These are phyloP conservation scores for Blastobotrys proliferans DNA, from an alignment of 1,139 yeast genomes.

Conservation along the genomic window DNA sequence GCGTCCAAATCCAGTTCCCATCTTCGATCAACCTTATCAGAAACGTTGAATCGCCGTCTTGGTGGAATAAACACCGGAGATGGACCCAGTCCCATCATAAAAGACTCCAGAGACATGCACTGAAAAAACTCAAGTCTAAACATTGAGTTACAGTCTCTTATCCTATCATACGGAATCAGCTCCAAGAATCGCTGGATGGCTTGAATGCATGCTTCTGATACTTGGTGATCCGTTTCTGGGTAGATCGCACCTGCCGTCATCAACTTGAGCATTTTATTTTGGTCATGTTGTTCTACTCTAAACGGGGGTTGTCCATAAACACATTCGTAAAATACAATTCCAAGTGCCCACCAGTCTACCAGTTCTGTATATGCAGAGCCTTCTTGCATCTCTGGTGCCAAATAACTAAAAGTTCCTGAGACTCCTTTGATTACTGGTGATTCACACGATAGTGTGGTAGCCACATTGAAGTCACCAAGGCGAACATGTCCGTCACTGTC, in stretches of 20 bases:
- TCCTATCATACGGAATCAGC: conserved; percentile 21
- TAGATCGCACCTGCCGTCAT: conserved; percentile 19
- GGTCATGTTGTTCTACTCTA: conserved; percentile 47
- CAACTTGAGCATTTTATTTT: conserved; percentile 17
- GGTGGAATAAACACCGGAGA: conserved; percentile 14
- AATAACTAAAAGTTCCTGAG: conserved; percentile 84
- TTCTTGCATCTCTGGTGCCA: conserved; percentile 78
- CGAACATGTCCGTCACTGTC: conserved; percentile 70
- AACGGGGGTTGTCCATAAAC: conserved; percentile 81
- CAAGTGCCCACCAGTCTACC: conserved; percentile 93
- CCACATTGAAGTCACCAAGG: conserved; percentile 65
- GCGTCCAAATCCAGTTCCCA: conserved; percentile 7
- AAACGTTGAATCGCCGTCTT: conserved; percentile 2
- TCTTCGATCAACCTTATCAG: conserved; percentile 7
- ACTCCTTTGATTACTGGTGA: conserved; percentile 47
- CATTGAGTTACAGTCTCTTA: conserved; percentile 18
- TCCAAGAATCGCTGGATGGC: conserved; percentile 27
- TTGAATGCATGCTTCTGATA: conserved; percentile 22
- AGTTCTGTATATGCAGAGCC: conserved; percentile 67
- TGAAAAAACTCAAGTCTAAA: conserved; percentile 23
- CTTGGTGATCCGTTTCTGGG: conserved; percentile 23
- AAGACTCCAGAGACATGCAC: conserved; percentile 17
- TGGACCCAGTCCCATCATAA: conserved; percentile 15
- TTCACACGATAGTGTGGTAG: conserved; percentile 27
- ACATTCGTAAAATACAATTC: conserved; percentile 79